Base-by-base conservation (phyloP, 1,284 basidiomycete genomes). In the Ustilago bromivora region DNA sequence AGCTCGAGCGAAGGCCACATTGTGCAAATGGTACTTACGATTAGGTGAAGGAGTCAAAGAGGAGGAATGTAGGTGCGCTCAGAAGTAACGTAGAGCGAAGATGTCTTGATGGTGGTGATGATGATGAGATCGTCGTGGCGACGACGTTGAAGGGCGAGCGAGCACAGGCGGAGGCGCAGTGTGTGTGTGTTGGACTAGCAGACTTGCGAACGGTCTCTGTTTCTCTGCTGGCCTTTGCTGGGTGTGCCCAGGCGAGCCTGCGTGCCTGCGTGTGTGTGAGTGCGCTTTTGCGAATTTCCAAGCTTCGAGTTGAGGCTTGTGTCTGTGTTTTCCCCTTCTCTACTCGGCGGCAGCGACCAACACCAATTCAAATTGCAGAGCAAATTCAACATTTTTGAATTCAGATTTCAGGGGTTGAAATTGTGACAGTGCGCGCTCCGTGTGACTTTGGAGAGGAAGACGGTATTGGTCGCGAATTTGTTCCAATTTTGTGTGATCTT, bases 51-150 rank as follows among this genome's bases (percentile, higher is more conserved):
- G 57, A 31, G 51, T 17, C 57, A 41, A 53, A 36, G 28, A 38
- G 34, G 38, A 55, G 19, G 58, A 41, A 51, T 46, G 46, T 19
- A 53, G 68, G 57, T 75, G 65, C 64, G 80, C 79, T 81, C 79
- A 76, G 74, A 79, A 83, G 82, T 77, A 80, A 82, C 79, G 81
- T 77, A 82, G 82, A 83, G 82, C 81, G 70, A 57, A 67, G 57
- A 49, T 38, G 60, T 62, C 59, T 76, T 71, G 69, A 66, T 76
- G 73, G 62, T 67, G 73, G 68, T 46, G 66, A 66, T 55, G 59
- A 57, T 57, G 55, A 58, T 46, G 46, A 52, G 61, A 67, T 67
- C 23, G 54, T 32, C 32, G 57, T 47, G 61, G 56, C 47, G 49
- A 41, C 54, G 58, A 19, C 36, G 11, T 13, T 49, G 23, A 61